Evolutionary conservation across 495 filamentous ascomycete species (phyloP).

Genomic region (Aspergillus mulundensis): DNA sequence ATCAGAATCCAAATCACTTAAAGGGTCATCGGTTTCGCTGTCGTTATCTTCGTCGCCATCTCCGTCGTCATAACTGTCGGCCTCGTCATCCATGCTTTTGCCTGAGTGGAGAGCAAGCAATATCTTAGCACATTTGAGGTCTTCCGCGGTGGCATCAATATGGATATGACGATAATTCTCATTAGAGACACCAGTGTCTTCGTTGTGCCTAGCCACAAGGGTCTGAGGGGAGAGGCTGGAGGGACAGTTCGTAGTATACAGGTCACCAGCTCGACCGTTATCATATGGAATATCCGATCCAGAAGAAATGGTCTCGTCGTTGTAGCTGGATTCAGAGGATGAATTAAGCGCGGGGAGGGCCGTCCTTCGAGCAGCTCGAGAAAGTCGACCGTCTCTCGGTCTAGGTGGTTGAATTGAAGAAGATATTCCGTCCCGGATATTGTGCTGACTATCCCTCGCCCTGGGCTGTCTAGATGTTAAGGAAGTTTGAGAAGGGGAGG

Average conservation of each 20-base stretch:
- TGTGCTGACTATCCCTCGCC: not conserved
- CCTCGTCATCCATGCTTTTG: not conserved
- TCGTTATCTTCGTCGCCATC: too few species aligned
- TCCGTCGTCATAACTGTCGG: too few species aligned
- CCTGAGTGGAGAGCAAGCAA: not conserved
- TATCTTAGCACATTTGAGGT: not conserved
- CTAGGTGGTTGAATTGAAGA: not conserved
- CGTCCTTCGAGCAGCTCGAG: not conserved
- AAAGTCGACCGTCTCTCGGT: not conserved
- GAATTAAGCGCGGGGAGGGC: not conserved
- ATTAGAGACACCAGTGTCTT: not conserved
- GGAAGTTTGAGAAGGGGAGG: not conserved
- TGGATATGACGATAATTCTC: not conserved
- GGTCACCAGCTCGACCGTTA: too few species aligned
- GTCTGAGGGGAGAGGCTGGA: too few species aligned
- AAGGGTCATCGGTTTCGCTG: not conserved
- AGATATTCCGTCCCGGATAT: not conserved
- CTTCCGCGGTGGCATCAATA: not conserved
- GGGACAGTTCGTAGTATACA: too few species aligned
- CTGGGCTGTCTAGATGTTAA: not conserved
- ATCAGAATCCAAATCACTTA: not conserved
- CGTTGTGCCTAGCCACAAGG: not conserved
- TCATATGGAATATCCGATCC: too few species aligned
- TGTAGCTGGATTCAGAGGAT: not conserved
- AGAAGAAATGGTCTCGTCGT: too few species aligned